Evolutionary conservation across 495 filamentous ascomycete genomes (phyloP), one percentile per base, ranked within the genome.

Genomic region (Penicillium goetzii): DNA sequence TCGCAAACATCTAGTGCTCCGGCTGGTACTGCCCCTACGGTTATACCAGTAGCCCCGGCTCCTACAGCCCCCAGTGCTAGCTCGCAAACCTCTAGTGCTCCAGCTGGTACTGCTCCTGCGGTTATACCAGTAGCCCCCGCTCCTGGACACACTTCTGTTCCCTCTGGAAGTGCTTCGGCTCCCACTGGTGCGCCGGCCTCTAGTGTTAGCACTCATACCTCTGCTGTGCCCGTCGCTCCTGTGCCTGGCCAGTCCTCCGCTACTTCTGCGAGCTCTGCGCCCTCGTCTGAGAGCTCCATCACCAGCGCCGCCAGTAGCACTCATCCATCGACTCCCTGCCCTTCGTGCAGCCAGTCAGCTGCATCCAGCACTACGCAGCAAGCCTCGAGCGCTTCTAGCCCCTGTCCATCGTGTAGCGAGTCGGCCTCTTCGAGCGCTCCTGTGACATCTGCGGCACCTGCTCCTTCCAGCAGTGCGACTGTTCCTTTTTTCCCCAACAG

Each of bases 1-100:
- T 55, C 52, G 32, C 43, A 56, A 17, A 36, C 59, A 17, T 54
- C 60, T 30, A 15, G 15, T 28, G 23, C 56, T 21, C n/a, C 25
- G 17, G 41, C 47, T 34, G 52, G 4, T 28, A 15, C 51, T 49
- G n/a, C 9, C 30, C 47, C 53, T 41, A 47, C 25, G 41, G 34
- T 5, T 25, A 47, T 34, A 9, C 47, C 58, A 49, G 19, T 23
- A 14, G 32, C 43, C 21, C 30, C 58, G 10, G 45, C 41, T 43
- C 32, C 33, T 40, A n/a, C n/a, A n/a, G n/a, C n/a, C n/a, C n/a
- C n/a, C n/a, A n/a, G n/a, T 38, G 52, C n/a, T 34, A 55, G 21
- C 21, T 55, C 52, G 32, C 43, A 56, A 17, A 36, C 59, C 15
- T 54, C 60, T 30, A 15, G 15, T 28, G 23, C 56, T 21, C n/a